phyloP scores from a whole-genome alignment of 108 stramenopile genomes.

The Aurantiochytrium sp. region DNA sequence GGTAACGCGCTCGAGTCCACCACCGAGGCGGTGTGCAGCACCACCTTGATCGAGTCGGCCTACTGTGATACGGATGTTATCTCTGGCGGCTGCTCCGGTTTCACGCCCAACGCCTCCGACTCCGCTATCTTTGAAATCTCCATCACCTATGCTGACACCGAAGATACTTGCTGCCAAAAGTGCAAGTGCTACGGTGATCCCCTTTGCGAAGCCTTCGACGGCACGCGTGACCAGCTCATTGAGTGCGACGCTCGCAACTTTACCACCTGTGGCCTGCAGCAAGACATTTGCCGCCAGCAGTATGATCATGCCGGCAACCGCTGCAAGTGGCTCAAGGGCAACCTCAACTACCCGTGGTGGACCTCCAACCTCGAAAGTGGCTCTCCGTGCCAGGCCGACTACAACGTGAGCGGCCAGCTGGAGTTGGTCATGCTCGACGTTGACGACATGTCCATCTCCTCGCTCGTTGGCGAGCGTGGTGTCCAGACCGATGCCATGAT shows the following conservation, averaged over 20 bases:
- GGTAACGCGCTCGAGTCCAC: background rate
- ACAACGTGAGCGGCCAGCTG: background rate
- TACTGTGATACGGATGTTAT: background rate
- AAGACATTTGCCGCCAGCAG: background rate
- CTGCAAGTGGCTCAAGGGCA: background rate
- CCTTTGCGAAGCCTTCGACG: background rate
- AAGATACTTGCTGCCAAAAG: background rate
- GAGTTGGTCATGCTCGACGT: background rate
- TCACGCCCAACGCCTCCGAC: background rate
- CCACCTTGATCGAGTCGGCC: background rate
- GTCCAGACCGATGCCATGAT: background rate
- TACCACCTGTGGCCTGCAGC: background rate
- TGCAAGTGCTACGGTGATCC: conserved; percentile 13
- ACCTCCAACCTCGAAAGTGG: background rate
- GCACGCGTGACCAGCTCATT: background rate
- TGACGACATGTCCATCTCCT: background rate
- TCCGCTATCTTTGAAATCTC: background rate
- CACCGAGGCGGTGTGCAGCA: background rate
- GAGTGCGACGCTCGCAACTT: background rate
- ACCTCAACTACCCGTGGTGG: background rate
- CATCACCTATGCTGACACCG: background rate
- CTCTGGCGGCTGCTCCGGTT: background rate
- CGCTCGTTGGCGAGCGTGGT: background rate
- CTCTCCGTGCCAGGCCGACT: conserved; percentile 5
- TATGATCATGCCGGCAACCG: background rate